Evolutionary conservation across 768 basidiomycete species (phyloP), one percentile per base, ranked within the genome.

Genomic region (Asterophora parasitica): DNA sequence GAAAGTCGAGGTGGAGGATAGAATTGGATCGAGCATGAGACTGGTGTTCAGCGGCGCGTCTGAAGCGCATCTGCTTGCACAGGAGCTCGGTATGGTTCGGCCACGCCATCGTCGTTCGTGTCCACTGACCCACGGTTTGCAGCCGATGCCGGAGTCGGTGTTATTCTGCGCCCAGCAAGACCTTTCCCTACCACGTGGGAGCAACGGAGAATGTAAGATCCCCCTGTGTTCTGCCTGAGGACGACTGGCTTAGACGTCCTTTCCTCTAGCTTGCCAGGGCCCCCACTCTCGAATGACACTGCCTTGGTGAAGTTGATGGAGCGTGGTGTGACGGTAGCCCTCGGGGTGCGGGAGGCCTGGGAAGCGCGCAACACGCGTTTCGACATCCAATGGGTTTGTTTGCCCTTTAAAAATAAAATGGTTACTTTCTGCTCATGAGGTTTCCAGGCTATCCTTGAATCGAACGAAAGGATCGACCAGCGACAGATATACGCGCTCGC

Each of bases 151-250:
- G 61, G 62, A 36, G 71, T 80, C 35, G 77, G 77, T 4, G 75
- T 80, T 13, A 76, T 80, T 43, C 58, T 79, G 40, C 71, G 64
- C 28, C 72, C 87, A 10, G 66, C 78, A 4, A 72, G 87, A 45
- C 79, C 87, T 13, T 87, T 79, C 71, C 89, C 92, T 4, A 59
- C 63, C 31, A 62, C 68, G 7, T 96, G 92, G 92, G 85, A 92
- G 57, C 67, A 76, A 54, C 74, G 69, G 30, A 71, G 86, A 57
- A 77, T 83, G 83, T 85, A 50, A 54, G 80, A n/a, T n/a, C 62
- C 12, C 26, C 7, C 7, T 28, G 23, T 37, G n/a, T 3, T 23
- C 11, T 9, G 13, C 13, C 11, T 12, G 42, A 11, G 33, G 15
- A 38, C 46, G 33, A 10, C 31, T 42, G 36, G 35, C 63, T 39